Evolutionary conservation across 1,284 basidiomycete genomes (phyloP), one percentile per base, ranked within the genome.

Genomic region (Vanrija sp.): DNA sequence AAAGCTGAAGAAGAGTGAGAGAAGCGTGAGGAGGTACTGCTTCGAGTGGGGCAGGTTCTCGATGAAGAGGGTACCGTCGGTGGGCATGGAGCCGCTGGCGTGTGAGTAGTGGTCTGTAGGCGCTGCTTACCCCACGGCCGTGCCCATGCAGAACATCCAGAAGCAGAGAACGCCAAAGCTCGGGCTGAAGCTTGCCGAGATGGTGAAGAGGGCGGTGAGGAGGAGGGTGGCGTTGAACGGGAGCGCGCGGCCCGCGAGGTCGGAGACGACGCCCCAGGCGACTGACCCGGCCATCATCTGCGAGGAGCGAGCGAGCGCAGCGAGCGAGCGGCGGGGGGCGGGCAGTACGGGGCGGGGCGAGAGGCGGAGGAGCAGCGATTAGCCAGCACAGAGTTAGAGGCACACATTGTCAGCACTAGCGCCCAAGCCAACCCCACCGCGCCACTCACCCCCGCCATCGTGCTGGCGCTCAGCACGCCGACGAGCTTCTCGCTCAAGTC

Each of bases 271-370:
- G 47, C 92, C 92, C 92, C 92, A 96, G 3, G 87, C 88, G 10
- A 95, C 77, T 0, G 92, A 91, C 4, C 94, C 94, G 53, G 97
- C 73, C 90, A 96, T 96, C 95, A 98, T 98, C 39, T 95, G 89
- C 7, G n/a, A n/a, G n/a, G n/a, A n/a, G 83, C 46, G 47, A 12
- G 2, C 9, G 31, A 31, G 31, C 12, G 31, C 31, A 14, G 42
- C 10, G 25, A 24, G 24, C 2, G 22, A 25, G 4, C 9, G 20
- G 22, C 10, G 16, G 16, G 9, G 42, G 41, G 20, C 16, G 20
- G 19, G 41, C n/a, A n/a, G n/a, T n/a, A n/a, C n/a, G n/a, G n/a
- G n/a, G n/a, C n/a, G n/a, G n/a, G n/a, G 2, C 42, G 42, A 8
- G 18, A 44, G 25, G 20, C 16, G 42, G 12, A 25, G 6, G 15